These are phyloP conservation scores for Exserohilum rostratum DNA, from an alignment of 2,329 filamentous ascomycete genomes.

Conservation along the genomic window DNA sequence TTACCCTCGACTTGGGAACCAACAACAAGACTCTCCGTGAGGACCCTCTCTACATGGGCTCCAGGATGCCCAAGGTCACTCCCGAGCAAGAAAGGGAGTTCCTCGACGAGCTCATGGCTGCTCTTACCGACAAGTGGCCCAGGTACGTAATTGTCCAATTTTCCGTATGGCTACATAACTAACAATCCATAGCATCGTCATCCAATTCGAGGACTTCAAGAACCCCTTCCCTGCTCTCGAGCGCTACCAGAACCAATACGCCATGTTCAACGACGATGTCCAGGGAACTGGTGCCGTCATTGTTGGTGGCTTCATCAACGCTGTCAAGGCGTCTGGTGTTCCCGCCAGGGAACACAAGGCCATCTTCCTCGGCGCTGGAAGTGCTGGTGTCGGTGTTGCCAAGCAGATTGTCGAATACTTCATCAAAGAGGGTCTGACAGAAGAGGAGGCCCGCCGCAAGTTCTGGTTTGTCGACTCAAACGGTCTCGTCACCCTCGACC, in stretches of 20 bases:
- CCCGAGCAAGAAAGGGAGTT: slow-evolving; percentile 84
- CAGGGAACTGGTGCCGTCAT: slow-evolving; percentile 97
- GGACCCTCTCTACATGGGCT: slow-evolving; percentile 90
- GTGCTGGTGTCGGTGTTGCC: slow-evolving; percentile 93
- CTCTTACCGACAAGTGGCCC: slow-evolving; percentile 77
- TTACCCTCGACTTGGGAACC: slow-evolving; percentile 68
- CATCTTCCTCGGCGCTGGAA: slow-evolving; percentile 95
- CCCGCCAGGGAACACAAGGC: slow-evolving; percentile 89
- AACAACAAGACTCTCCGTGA: slow-evolving; percentile 68
- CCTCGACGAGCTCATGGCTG: slow-evolving; percentile 96
- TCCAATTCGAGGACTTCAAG: slow-evolving; percentile 98
- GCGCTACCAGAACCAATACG: slow-evolving; percentile 85
- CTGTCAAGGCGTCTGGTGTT: slow-evolving; percentile 83
- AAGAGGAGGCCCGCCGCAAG: slow-evolving; percentile 84
- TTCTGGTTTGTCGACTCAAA: slow-evolving; percentile 99
- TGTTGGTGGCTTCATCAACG: slow-evolving; percentile 77
- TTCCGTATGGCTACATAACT: slow-evolving; percentile 27
- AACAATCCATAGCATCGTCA: slow-evolving; percentile 63
- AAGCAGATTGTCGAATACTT: slow-evolving; percentile 99
- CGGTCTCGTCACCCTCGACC: slow-evolving; percentile 90
- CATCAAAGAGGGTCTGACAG: slow-evolving; percentile 85
- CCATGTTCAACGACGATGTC: slow-evolving; percentile 98
- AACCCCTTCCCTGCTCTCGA: slow-evolving; percentile 94
- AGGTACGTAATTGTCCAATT: slow-evolving; percentile 54
- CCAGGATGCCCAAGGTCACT: slow-evolving; percentile 79